These are phyloP conservation scores for Populus euphratica DNA, from an alignment of 345 rosid genomes.

Conservation along the genomic window DNA sequence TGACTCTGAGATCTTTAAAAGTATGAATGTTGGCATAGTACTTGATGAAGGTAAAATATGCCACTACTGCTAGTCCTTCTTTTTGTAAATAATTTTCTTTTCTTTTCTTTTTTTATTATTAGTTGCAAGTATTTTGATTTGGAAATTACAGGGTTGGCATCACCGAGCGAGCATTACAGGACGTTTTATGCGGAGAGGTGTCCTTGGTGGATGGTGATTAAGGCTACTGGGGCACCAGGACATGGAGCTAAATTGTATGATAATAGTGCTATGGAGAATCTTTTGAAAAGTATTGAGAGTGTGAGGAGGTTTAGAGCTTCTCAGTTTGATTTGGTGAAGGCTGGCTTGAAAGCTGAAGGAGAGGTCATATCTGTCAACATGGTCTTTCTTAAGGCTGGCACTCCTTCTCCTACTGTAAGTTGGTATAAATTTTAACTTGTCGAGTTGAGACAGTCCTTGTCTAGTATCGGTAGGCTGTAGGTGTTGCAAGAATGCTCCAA, in stretches of 20 bases:
- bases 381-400: slow-evolving; percentile 86
- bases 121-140: neutral
- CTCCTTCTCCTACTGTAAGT: slow-evolving; percentile 84
- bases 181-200: slow-evolving; percentile 75
- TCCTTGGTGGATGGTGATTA: slow-evolving; percentile 84
- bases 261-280: slow-evolving; percentile 87
- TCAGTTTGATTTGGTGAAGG: slow-evolving; percentile 80
- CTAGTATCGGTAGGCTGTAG: neutral
- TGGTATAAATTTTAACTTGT: neutral
- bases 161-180: slow-evolving; percentile 62
- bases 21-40: slow-evolving; percentile 65
- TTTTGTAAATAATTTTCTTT: neutral
- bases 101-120: neutral
- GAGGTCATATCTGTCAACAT: slow-evolving; percentile 83
- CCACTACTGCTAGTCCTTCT: no score
- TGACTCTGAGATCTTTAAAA: slow-evolving; percentile 51
- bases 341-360: slow-evolving; percentile 78
- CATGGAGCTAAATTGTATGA: slow-evolving; percentile 95
- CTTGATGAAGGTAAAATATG: slow-evolving; percentile 75
- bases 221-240: slow-evolving; percentile 92
- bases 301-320: slow-evolving; percentile 86
- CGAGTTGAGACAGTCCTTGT: neutral
- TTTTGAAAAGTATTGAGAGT: slow-evolving; percentile 72
- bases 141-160: slow-evolving; percentile 60
- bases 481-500: neutral